phyloP scores from a whole-genome alignment of 2,329 filamentous ascomycete species.

The Botryotinia calthae region DNA sequence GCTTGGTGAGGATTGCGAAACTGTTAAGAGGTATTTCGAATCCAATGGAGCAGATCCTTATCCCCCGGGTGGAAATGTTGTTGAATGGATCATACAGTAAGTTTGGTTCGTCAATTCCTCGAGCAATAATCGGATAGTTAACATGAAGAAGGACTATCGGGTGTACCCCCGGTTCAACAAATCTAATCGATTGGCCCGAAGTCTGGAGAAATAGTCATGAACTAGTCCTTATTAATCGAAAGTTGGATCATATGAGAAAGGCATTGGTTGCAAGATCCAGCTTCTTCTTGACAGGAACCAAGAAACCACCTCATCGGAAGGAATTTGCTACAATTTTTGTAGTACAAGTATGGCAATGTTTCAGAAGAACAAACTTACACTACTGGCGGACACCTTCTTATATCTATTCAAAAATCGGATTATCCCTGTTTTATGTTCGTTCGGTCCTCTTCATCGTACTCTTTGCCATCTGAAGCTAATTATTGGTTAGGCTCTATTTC shows the following conservation, averaged over 20 bases:
- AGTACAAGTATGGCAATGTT: conserved; percentile 53
- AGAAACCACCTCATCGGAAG: conserved; percentile 47
- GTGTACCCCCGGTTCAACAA: conserved; percentile 56
- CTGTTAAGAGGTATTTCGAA: conserved; percentile 72
- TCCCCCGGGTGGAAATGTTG: conserved; percentile 70
- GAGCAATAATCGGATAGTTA: not conserved
- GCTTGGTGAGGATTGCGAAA: conserved; percentile 67
- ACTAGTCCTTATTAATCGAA: conserved; percentile 40
- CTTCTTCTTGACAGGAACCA: conserved; percentile 33
- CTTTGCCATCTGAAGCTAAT: not conserved
- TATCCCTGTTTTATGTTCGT: conserved; percentile 44
- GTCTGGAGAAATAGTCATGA: conserved; percentile 57
- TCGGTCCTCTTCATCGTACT: not conserved
- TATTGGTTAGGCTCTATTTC: conserved; percentile 50
- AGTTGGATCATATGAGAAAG: conserved; percentile 52
- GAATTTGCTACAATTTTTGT: conserved; percentile 62
- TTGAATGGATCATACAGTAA: conserved; percentile 70
- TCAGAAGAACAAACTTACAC: conserved; percentile 56
- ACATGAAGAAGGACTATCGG: conserved; percentile 46
- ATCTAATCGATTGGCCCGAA: conserved; percentile 60
- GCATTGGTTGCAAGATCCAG: conserved; percentile 32
- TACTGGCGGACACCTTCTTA: conserved; percentile 68
- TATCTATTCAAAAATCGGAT: conserved; percentile 35
- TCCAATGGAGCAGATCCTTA: conserved; percentile 64
- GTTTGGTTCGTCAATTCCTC: not conserved